Percentiles rank a stretch among this genome's conserved stretches.
phyloP scores from a whole-genome alignment of 345 rosid genomes.

The Eucalyptus sp. region DNA sequence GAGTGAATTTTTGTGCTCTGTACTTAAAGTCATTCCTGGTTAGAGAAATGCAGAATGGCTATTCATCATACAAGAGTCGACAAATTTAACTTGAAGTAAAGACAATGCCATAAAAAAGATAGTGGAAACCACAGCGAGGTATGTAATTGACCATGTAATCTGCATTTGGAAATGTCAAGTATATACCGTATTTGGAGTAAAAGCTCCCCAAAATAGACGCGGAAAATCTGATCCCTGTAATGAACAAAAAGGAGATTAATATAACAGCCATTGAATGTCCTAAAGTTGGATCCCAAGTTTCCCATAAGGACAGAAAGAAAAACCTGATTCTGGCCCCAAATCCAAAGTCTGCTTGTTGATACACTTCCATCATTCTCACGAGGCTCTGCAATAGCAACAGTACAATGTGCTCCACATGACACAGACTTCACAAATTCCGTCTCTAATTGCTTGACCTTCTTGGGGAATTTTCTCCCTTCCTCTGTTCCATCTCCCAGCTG shows the following conservation, averaged over 20 bases:
- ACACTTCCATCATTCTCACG: constrained; percentile 62
- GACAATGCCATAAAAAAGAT: not conserved
- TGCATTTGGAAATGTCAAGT: not conserved
- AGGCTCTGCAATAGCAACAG: constrained; percentile 81
- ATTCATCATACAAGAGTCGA: not conserved
- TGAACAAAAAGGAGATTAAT: not conserved
- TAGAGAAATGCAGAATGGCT: not conserved
- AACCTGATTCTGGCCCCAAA: constrained; percentile 99
- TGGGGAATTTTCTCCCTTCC: constrained; percentile 66
- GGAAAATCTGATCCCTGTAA: constrained; percentile 83
- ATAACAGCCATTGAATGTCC: not conserved
- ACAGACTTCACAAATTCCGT: constrained; percentile 83
- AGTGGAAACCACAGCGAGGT: not conserved
- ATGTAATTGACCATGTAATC: not conserved
- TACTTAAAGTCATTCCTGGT: not conserved
- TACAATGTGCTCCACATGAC: constrained; percentile 91
- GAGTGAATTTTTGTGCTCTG: not conserved
- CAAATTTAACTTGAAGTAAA: not conserved
- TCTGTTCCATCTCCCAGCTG: constrained; percentile 99
- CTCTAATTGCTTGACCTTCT: constrained; percentile 68
- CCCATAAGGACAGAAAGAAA: not conserved
- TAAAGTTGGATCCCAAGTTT: not conserved
- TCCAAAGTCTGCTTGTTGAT: constrained; percentile 75
- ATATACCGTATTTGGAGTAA: constrained; percentile 52
- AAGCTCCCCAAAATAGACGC: constrained; percentile 81